phyloP scores from a whole-genome alignment of 2,329 filamentous ascomycete species.

The Epichloe hybrida region DNA sequence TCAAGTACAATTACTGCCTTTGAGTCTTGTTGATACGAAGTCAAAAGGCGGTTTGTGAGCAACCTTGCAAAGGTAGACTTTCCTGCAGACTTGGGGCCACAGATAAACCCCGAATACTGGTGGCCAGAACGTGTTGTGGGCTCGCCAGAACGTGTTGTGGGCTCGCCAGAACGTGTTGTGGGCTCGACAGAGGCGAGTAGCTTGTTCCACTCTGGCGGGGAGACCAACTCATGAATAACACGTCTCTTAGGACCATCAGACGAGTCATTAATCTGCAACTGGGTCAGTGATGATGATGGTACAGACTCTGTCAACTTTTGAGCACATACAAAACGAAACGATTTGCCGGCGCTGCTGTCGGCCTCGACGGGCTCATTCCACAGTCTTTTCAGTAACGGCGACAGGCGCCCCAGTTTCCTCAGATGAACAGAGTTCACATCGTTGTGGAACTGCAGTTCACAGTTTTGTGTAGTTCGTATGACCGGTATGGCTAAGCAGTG shows the following conservation, averaged over 20 bases:
- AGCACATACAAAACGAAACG: conserved; percentile 37
- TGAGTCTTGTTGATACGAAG: conserved; percentile 15
- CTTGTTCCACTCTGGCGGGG: conserved; percentile 48
- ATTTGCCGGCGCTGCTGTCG: conserved; percentile 11
- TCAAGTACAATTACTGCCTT: conserved; percentile 42
- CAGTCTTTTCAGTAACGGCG: conserved; percentile 51
- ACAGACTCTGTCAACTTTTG: conserved; percentile 9
- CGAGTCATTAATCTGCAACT: conserved; percentile 36
- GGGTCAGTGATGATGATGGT: neutral
- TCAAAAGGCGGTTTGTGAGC: conserved; percentile 54
- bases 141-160: too few species aligned
- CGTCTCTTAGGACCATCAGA: conserved; percentile 36
- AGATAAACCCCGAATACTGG: conserved; percentile 39
- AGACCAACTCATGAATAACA: conserved; percentile 39
- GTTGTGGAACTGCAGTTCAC: conserved; percentile 41
- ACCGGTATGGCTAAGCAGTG: conserved; percentile 58
- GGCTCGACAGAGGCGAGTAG: conserved; percentile 33
- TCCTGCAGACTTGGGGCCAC: conserved; percentile 58
- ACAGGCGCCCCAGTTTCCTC: conserved; percentile 42
- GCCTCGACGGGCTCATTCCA: conserved; percentile 39
- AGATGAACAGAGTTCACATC: conserved; percentile 36
- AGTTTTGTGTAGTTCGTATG: conserved; percentile 39
- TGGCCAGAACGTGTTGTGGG: conserved; percentile 20
- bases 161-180: too few species aligned
- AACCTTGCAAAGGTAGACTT: conserved; percentile 63